Base-by-base conservation (phyloP, 768 basidiomycete genomes). In the Mycena rebaudengoi region DNA sequence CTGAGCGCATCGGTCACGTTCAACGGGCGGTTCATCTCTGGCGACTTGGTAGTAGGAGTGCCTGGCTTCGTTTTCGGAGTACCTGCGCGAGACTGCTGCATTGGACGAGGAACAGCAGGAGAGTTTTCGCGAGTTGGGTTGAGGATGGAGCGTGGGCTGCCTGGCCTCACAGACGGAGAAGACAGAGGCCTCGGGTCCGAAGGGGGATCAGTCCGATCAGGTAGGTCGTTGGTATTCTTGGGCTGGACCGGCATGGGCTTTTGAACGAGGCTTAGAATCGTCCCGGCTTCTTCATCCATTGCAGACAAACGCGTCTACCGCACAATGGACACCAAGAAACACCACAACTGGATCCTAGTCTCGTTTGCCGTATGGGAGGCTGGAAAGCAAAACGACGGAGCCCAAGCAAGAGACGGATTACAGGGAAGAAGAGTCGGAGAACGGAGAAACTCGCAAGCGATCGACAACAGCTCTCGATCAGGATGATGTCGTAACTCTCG, bases 1-100 rank as follows among this genome's bases (percentile, higher is more conserved):
- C 89, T 91, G 76, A 98, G 85, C 30, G 95, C 95, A 78, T 98
- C 95, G 37, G 92, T 91, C 69, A 97, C 95, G 73, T 97, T 96
- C 74, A 97, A 83, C 32, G 92, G 92, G 20, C 95, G 81, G 21
- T 70, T 75, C n/a, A 73, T 67, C 41, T 83, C 83, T 46, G 80
- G 73, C 1, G 79, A 77, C 46, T 71, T 78, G 12, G 39, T 50
- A 46, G 58, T 35, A 52, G 70, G 68, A 54, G 62, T 58, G 12
- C 26, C 53, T 46, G 57, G 73, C 71, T 65, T 60, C 2, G 58
- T 33, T 30, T 59, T 50, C 18, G 63, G 62, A 14, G 49, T 64
- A 20, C 28, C 49, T 14, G 48, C 37, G 21, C 29, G 53, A 29
- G 61, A 62, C 13, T 33, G 53, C 10, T 23, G 29, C 62, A 64